phyloP scores from a whole-genome alignment of 2,329 filamentous ascomycete species.

The Fusarium devonianum region DNA sequence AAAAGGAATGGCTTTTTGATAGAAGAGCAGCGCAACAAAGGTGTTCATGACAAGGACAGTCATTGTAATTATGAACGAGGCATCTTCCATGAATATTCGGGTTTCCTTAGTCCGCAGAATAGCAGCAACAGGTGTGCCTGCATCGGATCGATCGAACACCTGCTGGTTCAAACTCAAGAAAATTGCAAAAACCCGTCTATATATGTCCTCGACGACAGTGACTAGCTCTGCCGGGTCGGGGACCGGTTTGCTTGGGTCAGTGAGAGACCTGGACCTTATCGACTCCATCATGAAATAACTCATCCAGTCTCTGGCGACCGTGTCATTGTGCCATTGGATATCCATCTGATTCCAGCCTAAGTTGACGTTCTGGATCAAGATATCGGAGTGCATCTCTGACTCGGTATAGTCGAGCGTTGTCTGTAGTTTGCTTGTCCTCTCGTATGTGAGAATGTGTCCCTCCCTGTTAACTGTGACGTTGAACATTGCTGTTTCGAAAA shows the following conservation, averaged over 20 bases:
- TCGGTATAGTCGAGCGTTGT: slow-evolving; percentile 24
- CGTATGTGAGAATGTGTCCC: slow-evolving; percentile 38
- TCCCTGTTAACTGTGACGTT: slow-evolving; percentile 41
- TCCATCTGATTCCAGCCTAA: background rate
- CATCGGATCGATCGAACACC: slow-evolving; percentile 44
- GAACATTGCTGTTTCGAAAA: slow-evolving; percentile 46
- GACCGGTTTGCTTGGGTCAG: slow-evolving; percentile 42
- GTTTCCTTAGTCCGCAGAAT: slow-evolving; percentile 40
- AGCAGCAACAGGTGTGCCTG: slow-evolving; percentile 9
- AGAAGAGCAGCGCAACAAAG: slow-evolving; percentile 53
- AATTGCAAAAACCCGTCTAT: slow-evolving; percentile 36
- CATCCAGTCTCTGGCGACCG: slow-evolving; percentile 52
- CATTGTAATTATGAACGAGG: slow-evolving; percentile 56
- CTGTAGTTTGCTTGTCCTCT: slow-evolving; percentile 15
- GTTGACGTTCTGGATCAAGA: slow-evolving; percentile 19
- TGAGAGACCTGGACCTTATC: slow-evolving; percentile 39
- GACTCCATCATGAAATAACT: slow-evolving; percentile 53
- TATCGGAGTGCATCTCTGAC: slow-evolving; percentile 17
- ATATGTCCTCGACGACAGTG: slow-evolving; percentile 33
- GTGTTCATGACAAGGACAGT: slow-evolving; percentile 54
- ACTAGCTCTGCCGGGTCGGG: slow-evolving; percentile 35
- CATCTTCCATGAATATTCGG: slow-evolving; percentile 56
- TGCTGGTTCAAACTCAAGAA: slow-evolving; percentile 52
- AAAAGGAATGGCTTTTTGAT: slow-evolving; percentile 48
- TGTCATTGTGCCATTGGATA: slow-evolving; percentile 57